Evolutionary conservation across 164 flowering plant genomes (phyloP).

Genomic region (Nelumbo lutea): DNA sequence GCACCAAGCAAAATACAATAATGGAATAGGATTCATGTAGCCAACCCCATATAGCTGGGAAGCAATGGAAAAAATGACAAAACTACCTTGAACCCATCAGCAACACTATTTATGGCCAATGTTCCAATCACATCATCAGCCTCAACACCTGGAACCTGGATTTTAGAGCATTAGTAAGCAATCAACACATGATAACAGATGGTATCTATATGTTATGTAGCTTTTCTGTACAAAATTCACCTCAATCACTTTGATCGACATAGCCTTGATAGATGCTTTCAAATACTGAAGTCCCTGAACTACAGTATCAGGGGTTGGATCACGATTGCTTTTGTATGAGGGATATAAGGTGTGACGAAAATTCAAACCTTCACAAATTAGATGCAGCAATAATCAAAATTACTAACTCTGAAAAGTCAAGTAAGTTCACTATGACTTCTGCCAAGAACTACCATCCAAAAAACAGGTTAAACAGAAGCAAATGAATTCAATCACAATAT

Average conservation of each 20-base stretch:
- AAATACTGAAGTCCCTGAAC: conserved; percentile 92
- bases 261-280: conserved; percentile 89
- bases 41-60: too few species aligned
- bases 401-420: neutral
- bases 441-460: neutral
- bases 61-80: neutral
- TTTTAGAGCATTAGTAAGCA: conserved; percentile 8
- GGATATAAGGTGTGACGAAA: conserved; percentile 91
- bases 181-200: neutral
- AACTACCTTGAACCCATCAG: conserved; percentile 76
- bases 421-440: neutral
- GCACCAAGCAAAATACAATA: too few species aligned
- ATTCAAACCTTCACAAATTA: conserved; percentile 54
- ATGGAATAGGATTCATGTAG: too few species aligned
- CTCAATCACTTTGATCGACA: conserved; percentile 96
- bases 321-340: conserved; percentile 80
- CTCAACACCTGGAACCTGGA: conserved; percentile 97
- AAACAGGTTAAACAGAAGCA: neutral
- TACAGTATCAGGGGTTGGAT: conserved; percentile 93
- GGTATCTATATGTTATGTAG: neutral
- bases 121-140: conserved; percentile 99
- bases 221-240: conserved; percentile 25
- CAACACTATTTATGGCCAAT: conserved; percentile 74
- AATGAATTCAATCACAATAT: too few species aligned
- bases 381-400: neutral